Base-by-base conservation (phyloP, 2,329 filamentous ascomycete species). In the Sporothrix pseudoabietina region DNA sequence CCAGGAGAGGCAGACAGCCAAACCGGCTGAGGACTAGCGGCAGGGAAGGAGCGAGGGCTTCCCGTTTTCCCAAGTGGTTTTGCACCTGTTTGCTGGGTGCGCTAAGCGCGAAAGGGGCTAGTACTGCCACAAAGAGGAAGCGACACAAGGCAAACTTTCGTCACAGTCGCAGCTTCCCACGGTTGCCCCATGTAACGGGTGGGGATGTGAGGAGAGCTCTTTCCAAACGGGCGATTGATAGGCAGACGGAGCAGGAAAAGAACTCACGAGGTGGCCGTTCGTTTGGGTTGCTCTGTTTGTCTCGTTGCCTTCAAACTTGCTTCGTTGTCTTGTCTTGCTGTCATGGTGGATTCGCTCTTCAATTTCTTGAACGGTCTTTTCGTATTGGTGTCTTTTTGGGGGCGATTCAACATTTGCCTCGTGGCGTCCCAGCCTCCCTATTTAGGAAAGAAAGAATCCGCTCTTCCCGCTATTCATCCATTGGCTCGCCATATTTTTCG, bases 111-210 rank as follows among this genome's bases (percentile, higher is more conserved):
- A 72, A 73, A 54, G 4, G 39, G 74, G 52, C 73, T 76, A 76
- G 74, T 54, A 12, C 12, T 47, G n/a, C 66, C 49, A 41, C 26
- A 61, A 61, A 57, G 65, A 39, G 52, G 57, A 65, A 54, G 44
- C 44, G 32, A 54, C n/a, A 59, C n/a, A 55, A 54, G 44, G 16
- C 39, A 26, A 61, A 44, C 14, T 52, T 35, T 71, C 55, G 65
- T 72, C 73, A 72, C 68, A 59, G 57, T 61, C 41, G 57, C 65
- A 59, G 57, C 44, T 69, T 57, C 30, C 59, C 32, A 59, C 69
- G 47, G 75, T 76, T 76, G 75, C 75, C 75, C 75, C 75, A 71
- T 74, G 75, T 73, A 68, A 76, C 74, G 70, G 66, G 57, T 54
- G 54, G 69, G 22, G 69, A 35, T 39, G 69, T 12, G 12, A 19